These are phyloP conservation scores for Letharia columbiana DNA, from an alignment of 495 filamentous ascomycete species.

Conservation along the genomic window DNA sequence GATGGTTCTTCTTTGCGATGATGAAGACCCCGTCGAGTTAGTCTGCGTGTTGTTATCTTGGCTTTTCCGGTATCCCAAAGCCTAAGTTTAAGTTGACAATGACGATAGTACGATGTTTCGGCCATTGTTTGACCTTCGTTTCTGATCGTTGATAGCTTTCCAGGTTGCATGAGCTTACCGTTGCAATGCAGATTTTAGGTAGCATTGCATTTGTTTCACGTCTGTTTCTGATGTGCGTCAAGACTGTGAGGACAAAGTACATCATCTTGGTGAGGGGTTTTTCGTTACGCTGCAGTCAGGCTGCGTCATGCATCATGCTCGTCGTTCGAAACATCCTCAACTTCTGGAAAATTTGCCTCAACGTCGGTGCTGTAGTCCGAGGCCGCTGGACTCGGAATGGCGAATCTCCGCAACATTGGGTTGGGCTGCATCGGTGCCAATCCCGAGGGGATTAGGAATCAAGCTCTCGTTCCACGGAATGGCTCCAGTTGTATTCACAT, in stretches of 20 bases:
- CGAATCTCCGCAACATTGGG: background rate
- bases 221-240: conserved; percentile 1
- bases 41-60: background rate
- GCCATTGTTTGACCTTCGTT: background rate
- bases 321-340: background rate
- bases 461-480: background rate
- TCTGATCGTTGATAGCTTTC: background rate
- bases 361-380: background rate
- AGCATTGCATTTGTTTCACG: background rate
- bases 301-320: background rate
- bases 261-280: background rate
- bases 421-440: background rate
- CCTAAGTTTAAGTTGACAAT: background rate
- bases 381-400: background rate
- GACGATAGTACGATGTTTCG: background rate
- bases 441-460: background rate
- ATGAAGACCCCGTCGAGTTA: too few relatives aligned
- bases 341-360: background rate
- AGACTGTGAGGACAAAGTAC: background rate
- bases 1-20: background rate
- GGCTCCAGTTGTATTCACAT: background rate
- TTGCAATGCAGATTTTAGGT: background rate
- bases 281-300: background rate
- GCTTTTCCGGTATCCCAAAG: background rate
- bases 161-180: background rate